Base-by-base conservation (phyloP, 139 green algal genomes). In the Tetradesmus lagerheimii region DNA sequence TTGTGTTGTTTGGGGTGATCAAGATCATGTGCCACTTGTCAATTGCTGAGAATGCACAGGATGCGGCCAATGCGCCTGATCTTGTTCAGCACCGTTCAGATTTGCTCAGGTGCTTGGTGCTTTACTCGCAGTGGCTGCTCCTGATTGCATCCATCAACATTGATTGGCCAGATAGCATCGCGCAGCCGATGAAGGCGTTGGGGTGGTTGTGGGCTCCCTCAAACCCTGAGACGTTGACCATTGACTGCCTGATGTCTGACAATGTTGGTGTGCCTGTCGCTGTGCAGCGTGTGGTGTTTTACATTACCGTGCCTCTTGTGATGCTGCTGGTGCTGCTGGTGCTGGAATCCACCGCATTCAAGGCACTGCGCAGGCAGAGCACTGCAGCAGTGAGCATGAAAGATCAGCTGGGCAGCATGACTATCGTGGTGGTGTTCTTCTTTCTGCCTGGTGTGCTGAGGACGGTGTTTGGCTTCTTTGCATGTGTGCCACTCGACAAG, bases 81-180 rank as follows among this genome's bases (percentile, higher is more conserved):
- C 15, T 16, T 16, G 27, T 25, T 1, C 43, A 53, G 41, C 27
- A 35, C 25, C 29, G 5, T 5, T 35, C 41, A n/a, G 43, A 27
- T 6, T 27, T 85, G 12, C 16, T 85, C 9, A 38, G 43, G 79
- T 37, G 29, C 8, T 14, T 85, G 25, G 16, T 67, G 39, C 27
- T 85, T 25, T 85, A 85, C 79, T 38, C 47, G 6, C 45, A 85
- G 39, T 85, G 43, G n/a, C 39, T 88, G 82, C 45, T 88, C 15
- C 16, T 88, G 14, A 12, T 88, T 12, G 50, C 31, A 6, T 66
- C 31, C 35, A 1, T 88, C 16, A 77, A 77, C 62, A 43, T 88
- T 18, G 29, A 66, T 4, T 88, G 45, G 82, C 82, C 82, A 50
- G n/a, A 53, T 27, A 35, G 14, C 2, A 25, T 88, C 1, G 14